Base-by-base conservation (phyloP, 192 early-diverging fungal genomes). In the Linderina pennispora region DNA sequence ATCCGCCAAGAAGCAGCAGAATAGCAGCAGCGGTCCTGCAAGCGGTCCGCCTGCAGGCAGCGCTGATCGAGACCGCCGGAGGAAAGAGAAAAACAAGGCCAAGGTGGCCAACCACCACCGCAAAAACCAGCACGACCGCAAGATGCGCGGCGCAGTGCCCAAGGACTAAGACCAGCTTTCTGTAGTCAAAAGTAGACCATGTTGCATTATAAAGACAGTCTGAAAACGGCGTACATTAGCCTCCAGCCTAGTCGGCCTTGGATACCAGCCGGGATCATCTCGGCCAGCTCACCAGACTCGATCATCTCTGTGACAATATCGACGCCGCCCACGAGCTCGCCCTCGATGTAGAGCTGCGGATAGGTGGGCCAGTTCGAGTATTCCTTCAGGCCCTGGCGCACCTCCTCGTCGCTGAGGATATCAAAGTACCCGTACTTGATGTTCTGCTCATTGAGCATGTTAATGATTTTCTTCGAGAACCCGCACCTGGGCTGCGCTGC, bases 251-350 rank as follows among this genome's bases (percentile, higher is more conserved):
- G 33, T 53, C 40, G 24, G 53, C 53, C n/a, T 44, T 23, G 11
- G 53, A 45, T n/a, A 11, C 45, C 68, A 17, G 61, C 80, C 17
- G 80, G 77, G 10, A 85, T 55, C 40, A 81, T 77, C 40, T 80
- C 75, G 11, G 69, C 41, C 53, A 89, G 82, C 57, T 89, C 87
- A 1, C 82, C 85, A 22, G 69, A 81, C 38, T 78, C 76, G 23
- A 88, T 77, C 88, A 98, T 81, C 63, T 97, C 93, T 37, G 85
- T 81, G 21, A 98, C 81, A 75, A 98, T 93, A 60, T 98, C 95
- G 55, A 97, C 67, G 17, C 95, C 95, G 28, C 95, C 95, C 18
- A 91, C 46, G 19, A 98, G 72, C 63, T 98, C 93, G 35, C 95
- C 90, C 41, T 90, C 80, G 53, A 87, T 79, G 55, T 95, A 98